Evolutionary conservation across 2,329 filamentous ascomycete genomes (phyloP).

Genomic region (Aspergillus sp.): DNA sequence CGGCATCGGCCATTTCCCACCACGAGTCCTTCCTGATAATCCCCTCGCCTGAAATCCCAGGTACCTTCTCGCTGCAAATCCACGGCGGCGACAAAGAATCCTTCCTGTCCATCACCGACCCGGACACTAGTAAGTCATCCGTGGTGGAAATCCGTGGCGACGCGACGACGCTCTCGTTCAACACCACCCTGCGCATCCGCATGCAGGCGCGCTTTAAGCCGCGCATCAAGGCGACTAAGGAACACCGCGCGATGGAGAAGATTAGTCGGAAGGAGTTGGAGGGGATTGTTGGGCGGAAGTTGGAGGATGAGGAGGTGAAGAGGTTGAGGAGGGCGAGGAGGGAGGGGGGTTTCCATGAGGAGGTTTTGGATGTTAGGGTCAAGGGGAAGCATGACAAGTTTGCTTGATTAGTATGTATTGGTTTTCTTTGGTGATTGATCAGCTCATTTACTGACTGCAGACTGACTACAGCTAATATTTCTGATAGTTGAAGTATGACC

Average conservation of each 20-base stretch:
- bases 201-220: slow-evolving; percentile 97
- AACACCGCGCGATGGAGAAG: slow-evolving; percentile 74
- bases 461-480: background rate
- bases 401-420: slow-evolving; percentile 21
- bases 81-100: slow-evolving; percentile 51
- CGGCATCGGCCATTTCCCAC: slow-evolving; percentile 69
- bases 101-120: slow-evolving; percentile 57
- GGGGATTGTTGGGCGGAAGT: slow-evolving; percentile 62
- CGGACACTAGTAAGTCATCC: slow-evolving; percentile 27
- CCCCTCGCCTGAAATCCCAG: slow-evolving; percentile 53
- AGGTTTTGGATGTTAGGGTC: slow-evolving; percentile 74
- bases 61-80: slow-evolving; percentile 68
- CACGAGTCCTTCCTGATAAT: slow-evolving; percentile 74
- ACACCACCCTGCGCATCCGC: slow-evolving; percentile 67
- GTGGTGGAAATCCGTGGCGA: slow-evolving; percentile 69
- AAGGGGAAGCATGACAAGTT: slow-evolving; percentile 92
- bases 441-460: slow-evolving; percentile 3
- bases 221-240: slow-evolving; percentile 65
- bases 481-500: too few relatives aligned
- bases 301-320: slow-evolving; percentile 81
- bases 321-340: slow-evolving; percentile 71
- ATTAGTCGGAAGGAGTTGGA: slow-evolving; percentile 81
- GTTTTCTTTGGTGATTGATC: background rate
- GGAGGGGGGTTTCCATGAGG: slow-evolving; percentile 86
- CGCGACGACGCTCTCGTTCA: slow-evolving; percentile 57